Conservation (phyloP, 2,329 filamentous ascomycete species). For the Fusarium nisikadoi region DNA sequence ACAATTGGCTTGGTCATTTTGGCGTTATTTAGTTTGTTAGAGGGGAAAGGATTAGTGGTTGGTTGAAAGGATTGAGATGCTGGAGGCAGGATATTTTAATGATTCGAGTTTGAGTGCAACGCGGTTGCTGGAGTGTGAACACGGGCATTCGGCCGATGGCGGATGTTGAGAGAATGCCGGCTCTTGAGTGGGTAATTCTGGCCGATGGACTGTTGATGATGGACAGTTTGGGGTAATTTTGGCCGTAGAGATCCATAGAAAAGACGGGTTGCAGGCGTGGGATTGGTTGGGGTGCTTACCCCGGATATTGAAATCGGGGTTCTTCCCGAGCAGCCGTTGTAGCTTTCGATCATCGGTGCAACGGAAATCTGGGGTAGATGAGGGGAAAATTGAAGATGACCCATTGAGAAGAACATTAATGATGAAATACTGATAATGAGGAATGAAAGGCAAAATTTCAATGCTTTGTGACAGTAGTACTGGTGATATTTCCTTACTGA, state of each 20-base stretch:
- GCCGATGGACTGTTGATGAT: neutral
- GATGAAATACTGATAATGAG: neutral
- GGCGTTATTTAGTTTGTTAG: neutral
- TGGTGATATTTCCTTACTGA: fast-evolving
- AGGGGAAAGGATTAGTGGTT: neutral
- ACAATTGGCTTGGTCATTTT: conserved; percentile 44
- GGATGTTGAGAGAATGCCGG: conserved; percentile 27
- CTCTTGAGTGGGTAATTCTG: conserved; percentile 18
- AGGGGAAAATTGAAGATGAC: neutral
- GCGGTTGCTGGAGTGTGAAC: neutral
- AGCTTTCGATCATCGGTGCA: neutral
- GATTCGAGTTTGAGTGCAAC: neutral
- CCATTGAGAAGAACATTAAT: neutral
- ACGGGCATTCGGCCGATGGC: conserved; percentile 37
- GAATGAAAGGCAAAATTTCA: fast-evolving
- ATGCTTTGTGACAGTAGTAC: fast-evolving
- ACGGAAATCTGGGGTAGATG: conserved; percentile 9
- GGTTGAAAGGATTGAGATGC: neutral
- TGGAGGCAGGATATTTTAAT: neutral
- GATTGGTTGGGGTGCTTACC: conserved; percentile 2
- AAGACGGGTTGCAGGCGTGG: fast-evolving
- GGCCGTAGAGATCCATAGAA: neutral
- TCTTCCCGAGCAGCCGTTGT: neutral
- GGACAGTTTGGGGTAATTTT: neutral
- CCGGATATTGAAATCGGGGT: conserved; percentile 1